These are phyloP conservation scores for Ascochyta pisi DNA, from an alignment of 2,329 filamentous ascomycete species.

Conservation along the genomic window DNA sequence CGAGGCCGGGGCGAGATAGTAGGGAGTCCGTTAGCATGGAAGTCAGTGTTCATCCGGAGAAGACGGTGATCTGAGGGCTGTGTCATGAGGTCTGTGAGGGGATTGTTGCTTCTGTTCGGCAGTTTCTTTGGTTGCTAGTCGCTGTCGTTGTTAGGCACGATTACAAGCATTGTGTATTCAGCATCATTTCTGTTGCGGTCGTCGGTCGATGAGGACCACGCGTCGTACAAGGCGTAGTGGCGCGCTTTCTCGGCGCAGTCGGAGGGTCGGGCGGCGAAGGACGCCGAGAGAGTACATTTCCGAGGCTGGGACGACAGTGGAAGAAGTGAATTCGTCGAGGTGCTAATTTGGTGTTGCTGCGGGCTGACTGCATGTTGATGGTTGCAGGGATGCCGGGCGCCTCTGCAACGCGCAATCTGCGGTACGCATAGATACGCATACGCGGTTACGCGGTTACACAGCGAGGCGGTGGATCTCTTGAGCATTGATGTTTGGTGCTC, in stretches of 20 bases:
- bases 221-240: background rate
- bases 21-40: background rate
- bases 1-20: background rate
- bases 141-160: no score
- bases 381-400: background rate
- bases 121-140: no score
- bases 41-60: background rate
- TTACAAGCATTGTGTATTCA: no score
- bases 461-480: background rate
- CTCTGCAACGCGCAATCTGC: background rate
- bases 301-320: background rate
- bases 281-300: background rate
- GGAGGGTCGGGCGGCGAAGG: background rate
- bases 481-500: conserved; percentile 5
- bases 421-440: conserved; percentile 7
- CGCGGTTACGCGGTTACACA: background rate
- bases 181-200: background rate
- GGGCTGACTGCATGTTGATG: background rate
- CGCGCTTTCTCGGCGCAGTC: background rate
- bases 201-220: background rate
- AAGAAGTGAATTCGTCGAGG: background rate
- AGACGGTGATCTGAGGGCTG: background rate
- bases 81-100: no score
- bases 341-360: background rate
- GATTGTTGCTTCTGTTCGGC: background rate